phyloP scores from a whole-genome alignment of 805 yeast species.

The Saturnispora dispora region DNA sequence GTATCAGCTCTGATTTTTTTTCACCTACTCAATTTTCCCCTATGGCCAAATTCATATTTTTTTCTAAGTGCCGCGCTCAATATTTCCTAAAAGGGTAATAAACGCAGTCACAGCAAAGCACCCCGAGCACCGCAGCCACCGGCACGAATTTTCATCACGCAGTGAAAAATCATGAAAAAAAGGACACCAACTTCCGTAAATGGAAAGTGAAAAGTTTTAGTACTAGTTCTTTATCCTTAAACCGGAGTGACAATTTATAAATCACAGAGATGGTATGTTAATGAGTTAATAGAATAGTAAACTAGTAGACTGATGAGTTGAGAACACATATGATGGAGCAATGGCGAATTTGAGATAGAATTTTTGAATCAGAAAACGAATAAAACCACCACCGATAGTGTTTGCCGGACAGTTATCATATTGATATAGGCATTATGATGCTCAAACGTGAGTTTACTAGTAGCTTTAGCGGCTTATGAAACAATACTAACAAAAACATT shows the following conservation, averaged over 20 bases:
- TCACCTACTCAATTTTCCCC: neutral
- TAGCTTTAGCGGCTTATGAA: too few species aligned
- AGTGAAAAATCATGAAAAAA: neutral
- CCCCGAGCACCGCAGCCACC: neutral
- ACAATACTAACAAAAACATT: neutral
- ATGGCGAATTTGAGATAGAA: too few species aligned
- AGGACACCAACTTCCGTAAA: neutral
- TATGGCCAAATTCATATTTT: neutral
- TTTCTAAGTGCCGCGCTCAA: neutral
- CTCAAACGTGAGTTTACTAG: too few species aligned
- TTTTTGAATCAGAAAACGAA: too few species aligned
- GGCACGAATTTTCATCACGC: neutral
- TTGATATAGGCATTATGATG: too few species aligned
- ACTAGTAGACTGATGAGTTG: too few species aligned
- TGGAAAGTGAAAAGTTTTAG: neutral
- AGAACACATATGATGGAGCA: too few species aligned
- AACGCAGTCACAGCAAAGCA: neutral
- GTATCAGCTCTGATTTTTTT: neutral
- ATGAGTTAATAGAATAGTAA: too few species aligned
- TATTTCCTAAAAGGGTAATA: neutral
- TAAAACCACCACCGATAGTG: too few species aligned
- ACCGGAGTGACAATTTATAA: constrained; percentile 84
- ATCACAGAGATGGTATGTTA: constrained; percentile 88
- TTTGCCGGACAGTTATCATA: too few species aligned
- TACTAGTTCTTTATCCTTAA: constrained; percentile 20